Evolutionary conservation across 345 rosid genomes (phyloP).

Genomic region (Arabis hirsuta): DNA sequence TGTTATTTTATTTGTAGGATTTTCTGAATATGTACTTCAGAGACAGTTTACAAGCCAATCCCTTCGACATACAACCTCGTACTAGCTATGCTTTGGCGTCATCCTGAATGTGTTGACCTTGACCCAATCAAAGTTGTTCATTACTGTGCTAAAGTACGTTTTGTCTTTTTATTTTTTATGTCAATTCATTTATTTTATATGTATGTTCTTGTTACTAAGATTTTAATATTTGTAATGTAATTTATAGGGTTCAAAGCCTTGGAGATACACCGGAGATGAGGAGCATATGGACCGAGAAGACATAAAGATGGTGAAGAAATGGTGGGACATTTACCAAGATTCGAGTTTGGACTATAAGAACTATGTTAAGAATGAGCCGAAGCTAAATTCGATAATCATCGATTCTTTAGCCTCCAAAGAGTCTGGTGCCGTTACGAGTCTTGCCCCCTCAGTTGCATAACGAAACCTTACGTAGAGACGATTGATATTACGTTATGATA

Average conservation of each 20-base stretch:
- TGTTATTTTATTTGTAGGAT: constrained; percentile 44
- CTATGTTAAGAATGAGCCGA: constrained; percentile 13
- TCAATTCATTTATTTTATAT: too few relatives aligned
- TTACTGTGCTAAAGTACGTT: constrained; percentile 61
- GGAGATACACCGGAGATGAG: constrained; percentile 67
- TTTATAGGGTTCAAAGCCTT: constrained; percentile 66
- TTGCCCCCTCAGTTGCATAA: constrained; percentile 41
- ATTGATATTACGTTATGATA: not conserved
- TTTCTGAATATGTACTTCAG: constrained; percentile 62
- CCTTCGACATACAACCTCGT: constrained; percentile 57
- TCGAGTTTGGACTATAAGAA: constrained; percentile 58
- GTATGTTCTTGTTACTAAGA: too few relatives aligned
- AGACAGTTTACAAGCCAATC: constrained; percentile 57
- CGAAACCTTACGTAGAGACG: not conserved
- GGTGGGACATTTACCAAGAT: constrained; percentile 73
- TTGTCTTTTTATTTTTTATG: too few relatives aligned
- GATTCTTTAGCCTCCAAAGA: constrained; percentile 14
- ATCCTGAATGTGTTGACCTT: constrained; percentile 59
- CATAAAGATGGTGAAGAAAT: constrained; percentile 59
- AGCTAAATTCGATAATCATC: constrained; percentile 25
- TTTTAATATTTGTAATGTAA: not conserved
- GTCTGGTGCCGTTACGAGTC: not conserved
- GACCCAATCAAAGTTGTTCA: constrained; percentile 61
- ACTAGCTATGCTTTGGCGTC: constrained; percentile 74
- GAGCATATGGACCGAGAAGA: constrained; percentile 67